phyloP scores from a whole-genome alignment of 805 yeast species.

The Myxozyma kluyveri region DNA sequence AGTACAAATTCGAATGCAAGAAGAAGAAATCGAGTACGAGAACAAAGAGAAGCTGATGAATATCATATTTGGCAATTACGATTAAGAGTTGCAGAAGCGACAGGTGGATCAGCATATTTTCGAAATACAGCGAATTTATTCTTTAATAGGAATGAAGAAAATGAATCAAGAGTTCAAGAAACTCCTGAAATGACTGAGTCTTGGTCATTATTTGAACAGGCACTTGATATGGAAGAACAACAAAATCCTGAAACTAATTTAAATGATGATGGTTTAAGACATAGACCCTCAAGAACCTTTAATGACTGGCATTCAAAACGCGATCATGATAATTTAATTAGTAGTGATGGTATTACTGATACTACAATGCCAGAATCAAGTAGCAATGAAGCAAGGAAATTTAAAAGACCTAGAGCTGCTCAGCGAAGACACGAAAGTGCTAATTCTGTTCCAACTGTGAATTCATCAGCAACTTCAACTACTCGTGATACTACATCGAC shows the following conservation, averaged over 20 bases:
- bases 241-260: slow-evolving; percentile 10
- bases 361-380: not conserved
- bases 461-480: not conserved
- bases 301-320: slow-evolving; percentile 15
- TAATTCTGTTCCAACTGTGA: not conserved
- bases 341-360: slow-evolving; percentile 1
- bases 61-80: slow-evolving; percentile 20
- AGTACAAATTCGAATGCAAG: not conserved
- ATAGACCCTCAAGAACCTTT: slow-evolving; percentile 16
- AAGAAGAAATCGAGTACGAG: slow-evolving; percentile 1
- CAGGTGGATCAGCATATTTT: slow-evolving; percentile 17
- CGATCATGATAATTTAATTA: not conserved
- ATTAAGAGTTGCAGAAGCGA: slow-evolving; percentile 17
- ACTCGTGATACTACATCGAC: not conserved
- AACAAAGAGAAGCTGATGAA: slow-evolving; percentile 16
- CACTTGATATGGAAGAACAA: slow-evolving; percentile 27
- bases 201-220: slow-evolving; percentile 37
- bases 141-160: too few relatives aligned
- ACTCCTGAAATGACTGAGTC: slow-evolving; percentile 35
- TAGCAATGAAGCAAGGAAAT: slow-evolving; percentile 13
- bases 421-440: slow-evolving; percentile 13
- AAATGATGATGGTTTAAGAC: not conserved
- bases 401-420: slow-evolving; percentile 23
- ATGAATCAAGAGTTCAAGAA: slow-evolving; percentile 7
- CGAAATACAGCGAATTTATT: slow-evolving; percentile 24